Evolutionary conservation across 352 stramenopile genomes (phyloP).

Genomic region (Pythium aphanidermatum): DNA sequence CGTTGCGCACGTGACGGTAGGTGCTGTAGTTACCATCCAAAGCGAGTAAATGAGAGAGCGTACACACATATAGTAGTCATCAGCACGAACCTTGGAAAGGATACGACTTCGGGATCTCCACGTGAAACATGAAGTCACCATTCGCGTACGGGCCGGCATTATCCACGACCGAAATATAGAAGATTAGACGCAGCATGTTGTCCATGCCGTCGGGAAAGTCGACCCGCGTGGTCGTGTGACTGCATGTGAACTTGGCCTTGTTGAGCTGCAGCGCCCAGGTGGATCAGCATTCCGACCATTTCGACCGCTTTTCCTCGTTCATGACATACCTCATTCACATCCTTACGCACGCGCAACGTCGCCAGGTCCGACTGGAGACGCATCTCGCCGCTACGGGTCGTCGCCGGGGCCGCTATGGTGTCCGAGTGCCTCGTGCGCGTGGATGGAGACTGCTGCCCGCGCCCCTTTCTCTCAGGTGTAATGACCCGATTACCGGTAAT

Average conservation of each 20-base stretch:
- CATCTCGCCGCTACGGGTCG: slow-evolving; percentile 18
- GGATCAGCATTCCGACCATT: too few relatives aligned
- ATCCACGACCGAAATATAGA: slow-evolving; percentile 75
- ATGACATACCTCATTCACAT: slow-evolving; percentile 70
- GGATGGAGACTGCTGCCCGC: too few relatives aligned
- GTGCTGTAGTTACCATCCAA: slow-evolving; percentile 28
- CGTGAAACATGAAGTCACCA: slow-evolving; percentile 81
- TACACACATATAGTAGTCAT: not conserved
- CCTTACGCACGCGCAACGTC: slow-evolving; percentile 74
- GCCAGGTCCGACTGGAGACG: slow-evolving; percentile 78
- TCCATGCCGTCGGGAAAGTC: slow-evolving; percentile 77
- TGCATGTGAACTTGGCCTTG: slow-evolving; percentile 78
- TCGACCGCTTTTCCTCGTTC: not conserved
- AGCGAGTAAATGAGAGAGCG: too few relatives aligned
- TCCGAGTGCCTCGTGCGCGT: too few relatives aligned
- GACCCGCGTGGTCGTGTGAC: slow-evolving; percentile 67
- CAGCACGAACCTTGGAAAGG: slow-evolving; percentile 66
- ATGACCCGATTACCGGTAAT: slow-evolving; percentile 12
- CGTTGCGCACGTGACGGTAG: slow-evolving; percentile 62
- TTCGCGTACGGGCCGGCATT: slow-evolving; percentile 71
- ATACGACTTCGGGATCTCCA: slow-evolving; percentile 85
- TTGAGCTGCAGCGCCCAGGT: slow-evolving; percentile 61
- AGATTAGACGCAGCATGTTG: slow-evolving; percentile 79
- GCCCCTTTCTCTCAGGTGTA: slow-evolving; percentile 4
- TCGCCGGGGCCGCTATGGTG: too few relatives aligned